phyloP scores from a whole-genome alignment of 257 asterid species.

The Jacaranda copaia region DNA sequence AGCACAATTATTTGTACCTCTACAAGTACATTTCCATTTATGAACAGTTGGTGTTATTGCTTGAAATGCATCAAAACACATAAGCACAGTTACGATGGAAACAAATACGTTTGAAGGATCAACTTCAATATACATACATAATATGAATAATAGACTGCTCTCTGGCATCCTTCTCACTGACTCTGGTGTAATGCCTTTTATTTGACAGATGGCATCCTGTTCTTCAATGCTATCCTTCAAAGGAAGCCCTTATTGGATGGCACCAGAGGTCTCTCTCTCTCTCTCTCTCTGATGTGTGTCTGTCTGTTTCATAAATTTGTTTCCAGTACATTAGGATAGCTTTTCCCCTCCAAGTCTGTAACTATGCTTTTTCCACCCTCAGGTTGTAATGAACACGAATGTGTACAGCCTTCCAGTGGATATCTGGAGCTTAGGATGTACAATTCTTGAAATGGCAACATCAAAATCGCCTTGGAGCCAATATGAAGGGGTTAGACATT shows the following conservation, averaged over 20 bases:
- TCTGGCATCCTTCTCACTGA: constrained; percentile 7
- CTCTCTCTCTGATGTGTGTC: no score
- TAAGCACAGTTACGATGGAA: no score
- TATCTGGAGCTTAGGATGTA: constrained; percentile 99
- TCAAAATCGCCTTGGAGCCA: constrained; percentile 98
- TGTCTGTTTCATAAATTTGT: no score
- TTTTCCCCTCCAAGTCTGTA: background rate
- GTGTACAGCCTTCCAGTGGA: constrained; percentile 91
- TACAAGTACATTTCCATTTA: no score
- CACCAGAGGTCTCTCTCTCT: constrained; percentile 71
- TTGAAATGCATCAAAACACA: no score
- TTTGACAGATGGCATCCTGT: constrained; percentile 70
- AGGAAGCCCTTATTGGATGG: constrained; percentile 99
- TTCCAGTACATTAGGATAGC: no score
- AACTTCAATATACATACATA: no score
- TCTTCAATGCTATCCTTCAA: constrained; percentile 87
- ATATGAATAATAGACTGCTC: no score
- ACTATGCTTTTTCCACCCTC: constrained; percentile 33
- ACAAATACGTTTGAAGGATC: no score
- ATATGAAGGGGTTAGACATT: constrained; percentile 83
- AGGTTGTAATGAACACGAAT: constrained; percentile 88
- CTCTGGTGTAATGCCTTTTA: background rate
- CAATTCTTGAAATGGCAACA: constrained; percentile 93
- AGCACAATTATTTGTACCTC: no score
- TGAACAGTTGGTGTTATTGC: no score